Evolutionary conservation across 768 basidiomycete genomes (phyloP), one percentile per base, ranked within the genome.

Genomic region (Termitomyces sp.): DNA sequence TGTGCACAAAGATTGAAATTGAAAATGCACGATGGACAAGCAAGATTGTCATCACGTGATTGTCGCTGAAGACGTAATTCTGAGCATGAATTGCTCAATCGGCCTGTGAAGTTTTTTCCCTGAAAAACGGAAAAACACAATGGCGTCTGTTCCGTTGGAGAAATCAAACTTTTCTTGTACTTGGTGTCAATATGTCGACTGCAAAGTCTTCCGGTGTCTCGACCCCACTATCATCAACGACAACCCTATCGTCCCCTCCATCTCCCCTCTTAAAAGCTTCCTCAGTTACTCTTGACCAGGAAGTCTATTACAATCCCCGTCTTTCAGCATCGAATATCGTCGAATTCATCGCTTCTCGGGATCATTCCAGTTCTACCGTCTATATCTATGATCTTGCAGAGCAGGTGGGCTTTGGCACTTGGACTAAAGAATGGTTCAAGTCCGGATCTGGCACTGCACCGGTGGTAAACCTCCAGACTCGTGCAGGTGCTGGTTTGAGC

Each of bases 301-400:
- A 63, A 55, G 63, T 76, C 40, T 80, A 73, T 61, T 65, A 71
- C 49, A 78, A 79, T 59, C 76, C 78, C 30, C 72, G 70, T 28
- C 62, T 76, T 44, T 77, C 82, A 4, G 83, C 88, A 18, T 89
- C 87, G 18, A 79, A 80, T 22, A 66, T 85, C 57, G 73, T 93
- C 52, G 91, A 94, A 73, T 83, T 78, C 59, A 71, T 91, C 40
- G 76, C 88, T 6, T 87, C 87, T 9, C 79, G 79, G 41, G 60
- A 74, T 2, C 68, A 72, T 8, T 68, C 77, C 28, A 88, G 80
- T 70, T 89, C 88, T 20, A 73, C 82, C 18, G 82, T 94, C 57
- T 91, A 92, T 68, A 70, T 92, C 44, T 94, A 90, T 66, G 92
- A 94, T 64, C 78, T 92, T 55, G 90, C 92, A 20, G 86, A 88